Conservation (phyloP, 2,329 filamentous ascomycete genomes). For the Myriosclerotinia duriaeana region DNA sequence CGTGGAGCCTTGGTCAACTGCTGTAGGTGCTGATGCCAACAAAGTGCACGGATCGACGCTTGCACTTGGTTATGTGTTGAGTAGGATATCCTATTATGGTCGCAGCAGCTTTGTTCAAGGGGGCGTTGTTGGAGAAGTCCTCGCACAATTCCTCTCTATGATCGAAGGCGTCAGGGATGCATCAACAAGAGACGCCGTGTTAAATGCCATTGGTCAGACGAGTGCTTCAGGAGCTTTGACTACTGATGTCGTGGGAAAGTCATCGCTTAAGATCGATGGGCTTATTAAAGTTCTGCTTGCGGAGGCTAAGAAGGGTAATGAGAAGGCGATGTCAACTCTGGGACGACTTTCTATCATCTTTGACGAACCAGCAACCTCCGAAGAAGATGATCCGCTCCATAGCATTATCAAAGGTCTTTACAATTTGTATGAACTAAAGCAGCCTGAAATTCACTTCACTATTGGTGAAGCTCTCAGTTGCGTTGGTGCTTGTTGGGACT, state of each 20-base stretch:
- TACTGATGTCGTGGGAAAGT: constrained; percentile 30
- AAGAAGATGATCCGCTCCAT: constrained; percentile 45
- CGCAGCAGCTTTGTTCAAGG: constrained; percentile 41
- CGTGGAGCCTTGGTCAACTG: constrained; percentile 50
- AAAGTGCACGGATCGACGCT: constrained; percentile 61
- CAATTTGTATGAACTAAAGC: constrained; percentile 76
- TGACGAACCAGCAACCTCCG: constrained; percentile 44
- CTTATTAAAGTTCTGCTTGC: constrained; percentile 62
- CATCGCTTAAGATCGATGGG: constrained; percentile 27
- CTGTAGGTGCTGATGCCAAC: constrained; percentile 59
- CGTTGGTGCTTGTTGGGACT: constrained; percentile 77
- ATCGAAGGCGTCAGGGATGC: constrained; percentile 55
- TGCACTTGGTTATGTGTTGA: constrained; percentile 57
- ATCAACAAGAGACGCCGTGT: constrained; percentile 56
- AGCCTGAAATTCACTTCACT: constrained; percentile 85
- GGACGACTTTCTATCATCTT: constrained; percentile 72
- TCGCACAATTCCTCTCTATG: constrained; percentile 50
- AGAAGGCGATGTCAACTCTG: constrained; percentile 76
- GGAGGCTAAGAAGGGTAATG: constrained; percentile 76
- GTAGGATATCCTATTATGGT: constrained; percentile 54
- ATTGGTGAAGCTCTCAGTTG: constrained; percentile 86
- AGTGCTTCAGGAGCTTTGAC: constrained; percentile 56
- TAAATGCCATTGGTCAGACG: constrained; percentile 59
- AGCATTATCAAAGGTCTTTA: constrained; percentile 69
- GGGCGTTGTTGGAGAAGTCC: constrained; percentile 45